Evolutionary conservation across 2,329 filamentous ascomycete genomes (phyloP).

Genomic region (Pseudogymnoascus sp.): DNA sequence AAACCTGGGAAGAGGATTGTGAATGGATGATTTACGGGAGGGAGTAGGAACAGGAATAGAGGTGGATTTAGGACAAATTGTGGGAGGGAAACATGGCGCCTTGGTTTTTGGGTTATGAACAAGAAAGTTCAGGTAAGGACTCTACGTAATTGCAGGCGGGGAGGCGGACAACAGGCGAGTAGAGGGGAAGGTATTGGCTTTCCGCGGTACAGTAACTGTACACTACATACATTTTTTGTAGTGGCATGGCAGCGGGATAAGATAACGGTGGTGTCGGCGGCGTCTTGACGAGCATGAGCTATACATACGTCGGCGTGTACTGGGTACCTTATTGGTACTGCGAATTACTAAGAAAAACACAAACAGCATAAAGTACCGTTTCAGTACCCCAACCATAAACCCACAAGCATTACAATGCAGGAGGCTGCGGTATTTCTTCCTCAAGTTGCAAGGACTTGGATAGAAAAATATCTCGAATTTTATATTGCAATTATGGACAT

Average conservation of each 20-base stretch:
- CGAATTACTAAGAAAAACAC: not conserved
- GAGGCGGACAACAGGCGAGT: not conserved
- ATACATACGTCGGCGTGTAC: not conserved
- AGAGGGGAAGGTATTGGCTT: not conserved
- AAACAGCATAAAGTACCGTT: not conserved
- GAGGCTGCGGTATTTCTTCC: not conserved
- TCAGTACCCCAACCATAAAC: not conserved
- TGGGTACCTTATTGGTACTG: not conserved
- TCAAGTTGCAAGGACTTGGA: not conserved
- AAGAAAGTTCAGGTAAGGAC: not conserved
- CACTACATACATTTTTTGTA: not conserved
- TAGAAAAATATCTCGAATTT: not conserved
- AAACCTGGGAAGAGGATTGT: not conserved
- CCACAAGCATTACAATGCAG: not conserved
- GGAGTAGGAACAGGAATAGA: not conserved
- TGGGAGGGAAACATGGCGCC: not conserved
- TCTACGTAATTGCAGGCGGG: not conserved
- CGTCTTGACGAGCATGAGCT: not conserved
- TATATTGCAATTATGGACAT: not conserved
- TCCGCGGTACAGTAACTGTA: not conserved
- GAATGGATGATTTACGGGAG: not conserved
- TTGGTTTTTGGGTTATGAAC: not conserved
- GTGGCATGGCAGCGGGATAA: not conserved
- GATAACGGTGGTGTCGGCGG: not conserved
- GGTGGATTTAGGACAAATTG: not conserved